These are phyloP conservation scores for Solanum chmielewskii DNA, from an alignment of 257 asterid genomes.

Conservation along the genomic window DNA sequence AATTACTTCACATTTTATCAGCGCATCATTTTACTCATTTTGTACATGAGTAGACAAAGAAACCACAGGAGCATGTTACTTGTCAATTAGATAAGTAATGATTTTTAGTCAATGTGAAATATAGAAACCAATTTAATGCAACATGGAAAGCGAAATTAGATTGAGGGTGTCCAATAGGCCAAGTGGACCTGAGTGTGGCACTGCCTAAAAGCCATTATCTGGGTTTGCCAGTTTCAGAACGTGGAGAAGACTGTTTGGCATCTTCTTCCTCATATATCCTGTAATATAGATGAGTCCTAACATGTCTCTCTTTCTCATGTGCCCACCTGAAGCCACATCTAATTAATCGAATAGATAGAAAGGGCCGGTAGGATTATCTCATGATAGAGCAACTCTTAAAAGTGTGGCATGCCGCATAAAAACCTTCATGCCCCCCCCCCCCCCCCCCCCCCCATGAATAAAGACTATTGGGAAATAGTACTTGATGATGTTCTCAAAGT, in stretches of 20 bases:
- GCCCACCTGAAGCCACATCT: background rate
- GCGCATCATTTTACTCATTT: background rate
- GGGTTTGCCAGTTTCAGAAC: background rate
- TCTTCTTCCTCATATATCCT: background rate
- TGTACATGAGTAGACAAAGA: background rate
- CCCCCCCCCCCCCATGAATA: background rate
- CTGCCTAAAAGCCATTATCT: background rate
- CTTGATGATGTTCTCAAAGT: background rate
- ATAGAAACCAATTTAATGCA: background rate
- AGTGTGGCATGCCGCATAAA: background rate
- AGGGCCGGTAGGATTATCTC: background rate
- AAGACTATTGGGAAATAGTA: background rate
- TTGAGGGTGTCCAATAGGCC: background rate
- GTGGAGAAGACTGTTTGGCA: background rate
- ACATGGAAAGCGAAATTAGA: background rate
- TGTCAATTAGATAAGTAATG: background rate
- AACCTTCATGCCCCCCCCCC: background rate
- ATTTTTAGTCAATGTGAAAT: background rate
- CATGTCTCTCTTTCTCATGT: background rate
- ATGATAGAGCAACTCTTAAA: background rate
- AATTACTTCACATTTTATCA: background rate
- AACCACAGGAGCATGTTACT: background rate
- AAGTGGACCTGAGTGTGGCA: background rate
- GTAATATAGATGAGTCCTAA: background rate
- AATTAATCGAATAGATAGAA: background rate